These are phyloP conservation scores for Spiraea crenata DNA, from an alignment of 331 rosid species.

Conservation along the genomic window DNA sequence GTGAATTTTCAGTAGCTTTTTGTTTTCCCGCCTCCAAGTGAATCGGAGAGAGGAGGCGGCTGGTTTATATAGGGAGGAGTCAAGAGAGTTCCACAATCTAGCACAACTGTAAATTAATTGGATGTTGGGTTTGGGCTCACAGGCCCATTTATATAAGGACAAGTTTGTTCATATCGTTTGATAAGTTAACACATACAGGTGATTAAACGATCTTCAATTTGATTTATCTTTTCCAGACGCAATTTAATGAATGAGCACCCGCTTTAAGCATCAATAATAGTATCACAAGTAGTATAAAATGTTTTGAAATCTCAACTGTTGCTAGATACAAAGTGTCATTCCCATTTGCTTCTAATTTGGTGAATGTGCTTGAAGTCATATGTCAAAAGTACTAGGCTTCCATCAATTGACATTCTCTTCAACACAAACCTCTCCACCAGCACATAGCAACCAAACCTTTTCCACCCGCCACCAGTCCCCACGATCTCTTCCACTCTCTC, in stretches of 20 bases:
- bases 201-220: too few relatives aligned
- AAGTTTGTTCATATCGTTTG: too few relatives aligned
- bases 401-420: constrained; percentile 33
- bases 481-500: constrained; percentile 35
- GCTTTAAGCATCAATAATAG: too few relatives aligned
- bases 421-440: constrained; percentile 53
- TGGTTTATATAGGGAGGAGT: background rate
- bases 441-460: constrained; percentile 41
- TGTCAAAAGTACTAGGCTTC: constrained; percentile 17
- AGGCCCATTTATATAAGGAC: background rate
- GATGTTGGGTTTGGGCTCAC: background rate
- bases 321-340: constrained; percentile 1
- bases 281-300: too few relatives aligned
- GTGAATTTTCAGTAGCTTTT: background rate
- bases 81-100: background rate
- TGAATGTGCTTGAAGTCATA: constrained; percentile 43
- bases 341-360: constrained; percentile 44
- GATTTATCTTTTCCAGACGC: too few relatives aligned
- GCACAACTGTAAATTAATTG: background rate
- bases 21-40: constrained; percentile 20
- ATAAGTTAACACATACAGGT: too few relatives aligned
- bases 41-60: constrained; percentile 12
- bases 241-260: too few relatives aligned
- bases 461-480: constrained; percentile 26
- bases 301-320: too few relatives aligned